Base-by-base conservation (phyloP, 2,329 filamentous ascomycete genomes). In the Penicillium sp. region DNA sequence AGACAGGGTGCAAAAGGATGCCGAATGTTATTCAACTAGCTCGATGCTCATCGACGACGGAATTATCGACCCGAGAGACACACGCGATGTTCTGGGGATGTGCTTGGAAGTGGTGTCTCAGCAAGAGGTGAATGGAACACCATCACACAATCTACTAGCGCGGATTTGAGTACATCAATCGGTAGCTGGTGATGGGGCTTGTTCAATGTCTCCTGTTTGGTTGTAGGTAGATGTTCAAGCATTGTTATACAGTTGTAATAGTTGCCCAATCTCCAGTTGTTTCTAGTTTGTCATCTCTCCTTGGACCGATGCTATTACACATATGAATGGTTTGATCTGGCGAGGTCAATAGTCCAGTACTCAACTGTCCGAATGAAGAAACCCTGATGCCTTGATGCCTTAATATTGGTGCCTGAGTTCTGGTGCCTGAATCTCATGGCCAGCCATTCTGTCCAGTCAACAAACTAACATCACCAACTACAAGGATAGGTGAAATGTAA, bases 31-130 rank as follows among this genome's bases (percentile, higher is more conserved):
- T 47, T 55, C 62, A 3, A 74, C 71, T 3, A 71, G 67, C 32
- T 66, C 66, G 4, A 57, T 64, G 47, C 36, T 72, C 39, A 59
- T 72, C 16, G 71, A 74, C 55, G 72, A 74, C 55, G 72, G 71
- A 7, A 65, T 74, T 30, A 74, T 74, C 53, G 71, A 74, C 55
- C 72, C 71, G 5, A 58, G 71, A 16, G 71, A 74, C 60, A 74
- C 71, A 8, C 59, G 72, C 11, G 69, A 74, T 52, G 67, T 74
- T 26, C 52, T 74, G 27, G 71, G 68, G 3, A 69, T 74, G 64
- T 73, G 70, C 57, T 55, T 74, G 36, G 70, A 74, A 43, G 59
- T 71, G 26, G 70, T 74, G 13, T 58, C 53, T 11, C 43, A 63
- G 40, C 55, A 60, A 10, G 51, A 53, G 6, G 58, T 71, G 7